Base-by-base conservation (phyloP, 202 grass and related monocot species). In the Panicum hallii region DNA sequence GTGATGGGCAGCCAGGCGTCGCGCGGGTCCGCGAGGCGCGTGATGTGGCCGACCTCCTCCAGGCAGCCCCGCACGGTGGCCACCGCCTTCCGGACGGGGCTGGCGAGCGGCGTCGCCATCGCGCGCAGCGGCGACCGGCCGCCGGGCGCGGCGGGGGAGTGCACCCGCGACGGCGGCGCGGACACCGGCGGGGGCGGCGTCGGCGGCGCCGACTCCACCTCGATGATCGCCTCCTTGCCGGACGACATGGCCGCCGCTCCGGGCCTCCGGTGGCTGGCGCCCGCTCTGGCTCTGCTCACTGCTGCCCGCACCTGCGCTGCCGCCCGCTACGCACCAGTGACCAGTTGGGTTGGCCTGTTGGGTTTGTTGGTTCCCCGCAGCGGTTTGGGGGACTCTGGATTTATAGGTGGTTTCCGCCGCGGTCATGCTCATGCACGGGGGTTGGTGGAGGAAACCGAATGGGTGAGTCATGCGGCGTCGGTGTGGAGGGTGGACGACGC, bases 1-100 rank as follows among this genome's bases (percentile, higher is more conserved):
- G 97, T 99, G 89, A 99, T 99, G 50, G 97, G 97, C 20, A 99
- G 93, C 97, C 97, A 99, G 11, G 93, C 93, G 40, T 99, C 97
- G 52, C 80, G 89, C 22, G 86, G 93, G 72, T 99, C 97, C 34
- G 81, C 85, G 46, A 94, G 83, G 38, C 82, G 84, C 6, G 93
- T 94, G 53, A 94, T 84, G 81, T 94, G 84, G 41, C 91, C 91
- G 3, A 98, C 75, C 50, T 95, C 89, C 87, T 95, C 95, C 72
- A 95, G 83, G 79, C 81, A 87, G 0, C 43, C 93, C 70, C 67
- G 53, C 81, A 99, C 83, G 86, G 75, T 95, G 42, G 91, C 86
- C 74, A 98, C 87, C 62, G 91, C 95, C 85, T 89, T 92, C 77
- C 34, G 61, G 17, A 95, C 78, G 38, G 96, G 93, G 81, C 93